Base-by-base conservation (phyloP, 148 eudicot species). In the Agrostemma githago region DNA sequence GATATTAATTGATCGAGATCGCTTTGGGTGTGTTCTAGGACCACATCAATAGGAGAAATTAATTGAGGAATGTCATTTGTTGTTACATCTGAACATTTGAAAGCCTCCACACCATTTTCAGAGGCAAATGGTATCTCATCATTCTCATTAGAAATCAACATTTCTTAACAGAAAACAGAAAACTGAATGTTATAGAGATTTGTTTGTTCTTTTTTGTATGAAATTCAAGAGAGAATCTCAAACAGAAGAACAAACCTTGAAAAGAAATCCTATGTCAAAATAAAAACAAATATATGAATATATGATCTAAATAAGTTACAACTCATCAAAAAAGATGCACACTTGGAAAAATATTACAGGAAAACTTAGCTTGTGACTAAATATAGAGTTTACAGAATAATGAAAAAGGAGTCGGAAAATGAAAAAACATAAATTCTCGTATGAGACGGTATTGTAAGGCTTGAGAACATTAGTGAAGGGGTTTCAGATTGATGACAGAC, bases 101-200 rank as follows among this genome's bases (percentile, higher is more conserved):
- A 41, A 10, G 39, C 72, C 51, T 77, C 82, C 6, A 58, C 54
- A 71, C 83, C 85, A 79, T 83, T 76, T 65, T 80, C 88, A 39
- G 65, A 78, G 68, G 80, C 66, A 19, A 41, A 62, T 57, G 78
- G 70, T 84, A 86, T 85, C 79, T 84, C 77, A 56, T 84, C 88
- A 57, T 82, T 77, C 74, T 81, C 88, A 71, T 38, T 56, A 65
- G 93, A 82, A 71, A 81, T 76, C 40, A 85, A 58, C 90, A 87
- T 89, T 74, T 84, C 79, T 77, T 34, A 21, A n/a, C 42, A 68
- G 72, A 79, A 38, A 74, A 71, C 51, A 63, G 15, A 59, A 60
- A 62, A 70, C 20, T 34, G 34, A 15, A 70, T 9, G 6, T 6
- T 38, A 10, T 14, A 61, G 34, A 67, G 37, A 48, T 14, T 15